Evolutionary conservation across 2,329 filamentous ascomycete genomes (phyloP).

Genomic region (Fusarium sp.): DNA sequence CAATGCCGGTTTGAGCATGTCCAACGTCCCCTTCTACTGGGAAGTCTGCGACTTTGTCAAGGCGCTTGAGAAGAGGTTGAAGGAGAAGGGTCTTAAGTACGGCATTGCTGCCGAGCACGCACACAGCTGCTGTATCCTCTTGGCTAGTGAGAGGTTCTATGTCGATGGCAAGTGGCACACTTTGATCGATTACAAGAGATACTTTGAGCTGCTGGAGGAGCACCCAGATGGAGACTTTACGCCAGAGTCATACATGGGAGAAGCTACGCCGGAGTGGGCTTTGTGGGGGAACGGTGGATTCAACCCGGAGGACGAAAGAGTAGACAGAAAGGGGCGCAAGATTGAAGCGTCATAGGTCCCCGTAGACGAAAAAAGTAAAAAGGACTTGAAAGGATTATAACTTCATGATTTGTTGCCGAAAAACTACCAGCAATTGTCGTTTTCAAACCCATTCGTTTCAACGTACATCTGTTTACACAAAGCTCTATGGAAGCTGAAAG

Average conservation of each 20-base stretch:
- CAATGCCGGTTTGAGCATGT: conserved; percentile 91
- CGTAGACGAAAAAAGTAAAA: background rate
- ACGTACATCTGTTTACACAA: conserved; percentile 59
- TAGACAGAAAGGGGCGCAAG: conserved; percentile 85
- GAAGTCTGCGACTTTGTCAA: conserved; percentile 88
- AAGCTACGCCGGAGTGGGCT: conserved; percentile 82
- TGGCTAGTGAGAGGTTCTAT: conserved; percentile 85
- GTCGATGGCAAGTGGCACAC: conserved; percentile 89
- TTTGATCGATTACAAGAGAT: conserved; percentile 88
- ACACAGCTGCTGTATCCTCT: conserved; percentile 91
- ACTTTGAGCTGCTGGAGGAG: conserved; percentile 86
- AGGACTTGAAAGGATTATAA: conserved; percentile 34
- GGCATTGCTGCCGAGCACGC: conserved; percentile 96
- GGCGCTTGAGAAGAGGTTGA: conserved; percentile 77
- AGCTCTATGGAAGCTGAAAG: conserved; percentile 56
- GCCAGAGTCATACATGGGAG: conserved; percentile 28
- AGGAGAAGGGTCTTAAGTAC: conserved; percentile 79
- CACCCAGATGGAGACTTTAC: conserved; percentile 71
- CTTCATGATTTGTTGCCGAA: conserved; percentile 50
- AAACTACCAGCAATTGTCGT: conserved; percentile 51
- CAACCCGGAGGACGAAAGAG: conserved; percentile 88
- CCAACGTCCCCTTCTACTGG: conserved; percentile 95
- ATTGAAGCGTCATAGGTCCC: conserved; percentile 57
- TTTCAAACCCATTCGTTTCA: conserved; percentile 52
- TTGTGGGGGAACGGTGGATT: conserved; percentile 95